Base-by-base conservation (phyloP, 495 filamentous ascomycete genomes). In the Amniculicola lignicola region DNA sequence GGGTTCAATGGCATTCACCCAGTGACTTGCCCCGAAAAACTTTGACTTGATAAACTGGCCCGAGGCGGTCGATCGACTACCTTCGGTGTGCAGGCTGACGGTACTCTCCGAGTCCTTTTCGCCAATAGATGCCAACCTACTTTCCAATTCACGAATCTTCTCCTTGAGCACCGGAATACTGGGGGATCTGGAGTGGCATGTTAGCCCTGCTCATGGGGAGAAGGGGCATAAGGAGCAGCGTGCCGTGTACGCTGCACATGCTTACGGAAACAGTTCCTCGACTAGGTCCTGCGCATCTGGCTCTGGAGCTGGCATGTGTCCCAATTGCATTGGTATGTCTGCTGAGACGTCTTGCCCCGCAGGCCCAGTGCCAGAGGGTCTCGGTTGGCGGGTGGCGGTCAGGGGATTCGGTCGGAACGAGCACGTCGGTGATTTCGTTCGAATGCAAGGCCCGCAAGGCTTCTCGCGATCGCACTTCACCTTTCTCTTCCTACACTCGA, bases 391-490 rank as follows among this genome's bases (percentile, higher is more conserved):
- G 19, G 21, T 21, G 14, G 22, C n/a, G 16, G 6, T 16, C 2
- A 25, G 4, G 12, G 10, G 39, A n/a, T 23, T 18, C 9, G 44
- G 55, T 12, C 27, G 27, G 23, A 41, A 60, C 5, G 50, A 48
- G 29, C 57, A 60, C 2, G 57, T 48, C n/a, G 45, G 33, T 25
- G 11, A 31, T 9, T 54, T 54, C 1, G 37, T 42, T 6, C 35
- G 23, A 2, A 38, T 43, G 37, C 57, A 60, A 25, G 41, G 57
- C 7, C 35, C 44, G 15, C 57, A 60, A 5, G 57, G 57, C 33
- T 40, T 48, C 2, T 54, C 31, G 12, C 57, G 49, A 41, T 60
- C 57, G 21, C 57, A 60, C 23, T 54, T 60, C 11, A 60, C 50
- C 28, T 60, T 60, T 37, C 57, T 24, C 25, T 37, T 38, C 16